Base-by-base conservation (phyloP, 176 grass and related monocot species). In the Chrysopogon serrulatus region DNA sequence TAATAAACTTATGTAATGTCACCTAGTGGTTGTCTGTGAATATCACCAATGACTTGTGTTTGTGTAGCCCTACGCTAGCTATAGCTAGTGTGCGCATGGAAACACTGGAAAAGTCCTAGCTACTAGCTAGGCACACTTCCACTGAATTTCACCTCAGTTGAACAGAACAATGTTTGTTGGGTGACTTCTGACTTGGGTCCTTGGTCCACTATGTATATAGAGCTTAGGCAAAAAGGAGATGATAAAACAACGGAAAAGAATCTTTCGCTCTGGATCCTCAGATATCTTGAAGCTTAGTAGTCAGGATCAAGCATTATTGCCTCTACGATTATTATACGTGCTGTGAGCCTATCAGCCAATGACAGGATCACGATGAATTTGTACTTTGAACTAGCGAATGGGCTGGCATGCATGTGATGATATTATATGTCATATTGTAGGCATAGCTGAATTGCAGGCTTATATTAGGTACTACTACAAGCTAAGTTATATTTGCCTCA, bases 321-420 rank as follows among this genome's bases (percentile, higher is more conserved):
- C 24, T 73, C 37, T 13, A 41, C 14, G 14, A 8, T 68, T 84
- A 84, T 76, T 30, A 43, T 77, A 78, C 39, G 26, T 2, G n/a
- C 3, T 14, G 36, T 19, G 14, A 80, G 24, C 82, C 77, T 85
- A 89, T 76, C 16, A 81, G 41, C 72, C 49, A 49, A 60, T 80
- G 51, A 85, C 87, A 85, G 48, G 63, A 81, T 24, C 59, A 71
- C 15, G 18, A 28, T 71, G 56, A 65, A 41, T 10, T 16, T 41
- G 23, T 81, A 82, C 42, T 80, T 51, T 77, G 24, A 60, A 24
- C 18, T 67, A 85, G 43, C 54, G 42, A 61, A 81, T 89, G 64
- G 51, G 41, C 39, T 56, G 33, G 61, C 83, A 77, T 57, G n/a
- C n/a, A n/a, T n/a, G n/a, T n/a, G 35, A 83, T 39, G 23, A 5